Conservation (phyloP, 73 alveolate genomes). For the Paramecium tetraurelia region DNA sequence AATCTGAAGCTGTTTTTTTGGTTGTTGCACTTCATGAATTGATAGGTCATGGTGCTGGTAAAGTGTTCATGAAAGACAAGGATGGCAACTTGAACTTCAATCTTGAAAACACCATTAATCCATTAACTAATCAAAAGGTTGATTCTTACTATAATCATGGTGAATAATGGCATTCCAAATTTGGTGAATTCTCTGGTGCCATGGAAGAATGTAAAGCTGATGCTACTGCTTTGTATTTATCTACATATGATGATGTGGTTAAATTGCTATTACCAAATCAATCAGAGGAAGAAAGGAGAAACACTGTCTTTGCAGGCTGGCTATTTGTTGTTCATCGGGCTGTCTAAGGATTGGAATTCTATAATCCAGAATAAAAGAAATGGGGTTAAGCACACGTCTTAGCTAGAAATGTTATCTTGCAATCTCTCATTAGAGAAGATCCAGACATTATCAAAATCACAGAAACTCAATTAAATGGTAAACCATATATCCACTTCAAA, state of each 20-base stretch:
- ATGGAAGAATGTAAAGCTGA: conserved; percentile 96
- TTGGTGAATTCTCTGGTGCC: conserved; percentile 79
- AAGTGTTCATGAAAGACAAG: conserved; percentile 74
- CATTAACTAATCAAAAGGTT: conserved; percentile 81
- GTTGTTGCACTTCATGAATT: conserved; percentile 91
- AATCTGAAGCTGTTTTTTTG: conserved; percentile 70
- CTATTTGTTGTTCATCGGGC: conserved; percentile 67
- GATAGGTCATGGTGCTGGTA: conserved; percentile 96
- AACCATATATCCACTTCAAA: conserved; percentile 68
- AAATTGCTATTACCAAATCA: conserved; percentile 29
- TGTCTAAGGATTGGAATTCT: conserved; percentile 69
- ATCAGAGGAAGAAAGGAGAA: conserved; percentile 66
- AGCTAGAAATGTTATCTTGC: conserved; percentile 71
- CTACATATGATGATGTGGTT: conserved; percentile 71
- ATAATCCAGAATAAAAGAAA: conserved; percentile 65
- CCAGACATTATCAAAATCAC: conserved; percentile 60
- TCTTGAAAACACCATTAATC: conserved; percentile 74
- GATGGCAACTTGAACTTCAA: conserved; percentile 79
- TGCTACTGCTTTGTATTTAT: conserved; percentile 84
- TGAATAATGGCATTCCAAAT: conserved; percentile 91
- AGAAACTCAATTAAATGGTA: conserved; percentile 62
- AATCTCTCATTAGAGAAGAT: conserved; percentile 65
- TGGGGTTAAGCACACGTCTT: conserved; percentile 87
- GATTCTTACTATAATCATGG: conserved; percentile 75
- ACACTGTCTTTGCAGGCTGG: conserved; percentile 73